A percentile compares a stretch with the other conserved stretches of the same genome.
These are phyloP conservation scores for Verticillium albo-atrum DNA, from an alignment of 2,329 filamentous ascomycete genomes.

Conservation along the genomic window DNA sequence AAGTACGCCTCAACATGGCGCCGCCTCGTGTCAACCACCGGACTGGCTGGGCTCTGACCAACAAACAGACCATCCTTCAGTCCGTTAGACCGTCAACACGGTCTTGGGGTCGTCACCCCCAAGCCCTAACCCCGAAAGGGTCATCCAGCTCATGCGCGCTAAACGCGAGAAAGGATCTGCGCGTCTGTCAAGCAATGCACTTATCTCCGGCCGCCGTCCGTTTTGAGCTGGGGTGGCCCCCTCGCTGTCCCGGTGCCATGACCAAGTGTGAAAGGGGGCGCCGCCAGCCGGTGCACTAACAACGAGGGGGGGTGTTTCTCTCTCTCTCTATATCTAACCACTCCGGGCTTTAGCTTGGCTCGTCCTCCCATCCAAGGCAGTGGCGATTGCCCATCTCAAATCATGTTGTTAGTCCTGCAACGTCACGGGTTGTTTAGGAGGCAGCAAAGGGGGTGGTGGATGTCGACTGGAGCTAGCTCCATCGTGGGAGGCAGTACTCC, in stretches of 20 bases:
- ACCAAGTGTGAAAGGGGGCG: background rate
- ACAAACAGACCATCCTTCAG: background rate
- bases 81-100: background rate
- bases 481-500: background rate
- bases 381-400: background rate
- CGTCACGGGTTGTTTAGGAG: background rate
- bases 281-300: background rate
- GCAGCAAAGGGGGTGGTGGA: background rate
- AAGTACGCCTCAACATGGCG: background rate
- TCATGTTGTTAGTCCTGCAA: background rate
- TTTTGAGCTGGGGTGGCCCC: background rate
- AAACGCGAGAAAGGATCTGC: background rate
- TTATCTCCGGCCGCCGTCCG: background rate
- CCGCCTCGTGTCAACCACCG: background rate
- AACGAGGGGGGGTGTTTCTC: background rate
- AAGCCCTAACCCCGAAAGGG: background rate
- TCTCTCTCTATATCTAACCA: background rate
- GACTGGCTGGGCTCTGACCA: background rate
- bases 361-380: background rate
- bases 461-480: background rate
- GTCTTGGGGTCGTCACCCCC: background rate
- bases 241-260: background rate
- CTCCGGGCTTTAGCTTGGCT: background rate
- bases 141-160: background rate
- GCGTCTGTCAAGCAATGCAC: background rate